These are phyloP conservation scores for Lobosporangium transversale DNA, from an alignment of 192 early-diverging fungal species.

Conservation along the genomic window DNA sequence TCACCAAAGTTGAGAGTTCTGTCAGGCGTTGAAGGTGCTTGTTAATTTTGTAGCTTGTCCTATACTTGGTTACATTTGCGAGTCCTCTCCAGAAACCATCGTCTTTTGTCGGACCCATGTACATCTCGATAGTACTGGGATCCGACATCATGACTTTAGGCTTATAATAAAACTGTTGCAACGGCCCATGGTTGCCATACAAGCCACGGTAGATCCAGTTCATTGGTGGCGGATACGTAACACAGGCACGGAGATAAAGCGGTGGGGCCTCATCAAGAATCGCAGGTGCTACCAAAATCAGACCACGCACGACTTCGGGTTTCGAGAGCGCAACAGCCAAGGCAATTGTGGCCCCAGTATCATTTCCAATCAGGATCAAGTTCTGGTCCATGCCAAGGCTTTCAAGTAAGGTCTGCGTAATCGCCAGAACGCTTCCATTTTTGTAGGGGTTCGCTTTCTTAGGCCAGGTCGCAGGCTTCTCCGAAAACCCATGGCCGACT, in stretches of 20 bases:
- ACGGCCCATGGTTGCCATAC: slow-evolving; percentile 30
- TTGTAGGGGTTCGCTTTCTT: slow-evolving; percentile 44
- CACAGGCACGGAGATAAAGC: slow-evolving; percentile 24
- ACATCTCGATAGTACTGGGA: slow-evolving; percentile 25
- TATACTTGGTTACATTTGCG: slow-evolving; percentile 16
- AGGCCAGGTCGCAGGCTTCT: slow-evolving; percentile 28
- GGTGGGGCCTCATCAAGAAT: slow-evolving; percentile 20
- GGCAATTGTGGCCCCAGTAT: slow-evolving; percentile 29
- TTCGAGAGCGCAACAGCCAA: slow-evolving; percentile 26
- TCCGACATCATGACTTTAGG: slow-evolving; percentile 27
- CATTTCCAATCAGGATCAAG: slow-evolving; percentile 34
- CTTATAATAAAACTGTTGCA: slow-evolving; percentile 39
- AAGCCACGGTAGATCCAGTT: slow-evolving; percentile 30
- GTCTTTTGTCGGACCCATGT: slow-evolving; percentile 15
- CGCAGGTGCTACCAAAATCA: slow-evolving; percentile 19
- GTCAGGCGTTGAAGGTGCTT: slow-evolving; percentile 23
- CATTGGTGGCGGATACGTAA: slow-evolving; percentile 30
- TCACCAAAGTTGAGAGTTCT: slow-evolving; percentile 35
- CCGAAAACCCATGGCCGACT: slow-evolving; percentile 28
- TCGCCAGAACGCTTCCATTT: slow-evolving; percentile 27
- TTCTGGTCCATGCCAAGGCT: slow-evolving; percentile 35
- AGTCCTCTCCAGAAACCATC: slow-evolving; percentile 43
- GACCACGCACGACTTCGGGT: slow-evolving; percentile 14
- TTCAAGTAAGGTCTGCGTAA: slow-evolving; percentile 22
- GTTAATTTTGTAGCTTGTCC: slow-evolving; percentile 17